Conservation (phyloP, 164 flowering plant species). For the Sextonia rubra region DNA sequence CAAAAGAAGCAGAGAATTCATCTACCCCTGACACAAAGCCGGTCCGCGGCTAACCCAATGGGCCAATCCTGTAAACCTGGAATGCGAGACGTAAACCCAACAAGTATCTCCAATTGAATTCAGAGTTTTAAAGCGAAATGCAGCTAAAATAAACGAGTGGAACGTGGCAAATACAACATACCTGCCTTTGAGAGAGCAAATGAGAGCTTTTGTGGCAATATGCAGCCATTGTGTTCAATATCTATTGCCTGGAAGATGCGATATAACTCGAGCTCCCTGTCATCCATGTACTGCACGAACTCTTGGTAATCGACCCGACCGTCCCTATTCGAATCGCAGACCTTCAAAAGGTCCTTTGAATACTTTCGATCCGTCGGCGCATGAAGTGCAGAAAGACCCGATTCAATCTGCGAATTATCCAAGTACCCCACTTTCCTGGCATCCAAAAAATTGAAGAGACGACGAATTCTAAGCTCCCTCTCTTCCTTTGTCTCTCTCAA, state of each 20-base stretch:
- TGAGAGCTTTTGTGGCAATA: slow-evolving; percentile 91
- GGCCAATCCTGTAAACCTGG: too few relatives aligned
- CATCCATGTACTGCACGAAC: slow-evolving; percentile 86
- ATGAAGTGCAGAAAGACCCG: slow-evolving; percentile 70
- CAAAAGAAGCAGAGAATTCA: neutral
- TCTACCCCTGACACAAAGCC: too few relatives aligned
- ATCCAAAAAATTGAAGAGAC: slow-evolving; percentile 76
- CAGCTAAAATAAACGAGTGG: too few relatives aligned
- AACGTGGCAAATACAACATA: slow-evolving; percentile 19
- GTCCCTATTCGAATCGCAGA: slow-evolving; percentile 76
- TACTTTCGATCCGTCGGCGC: slow-evolving; percentile 83
- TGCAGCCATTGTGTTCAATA: slow-evolving; percentile 91
- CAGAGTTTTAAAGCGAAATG: too few relatives aligned
- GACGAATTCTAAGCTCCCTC: slow-evolving; percentile 69
- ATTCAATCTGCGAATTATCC: slow-evolving; percentile 71
- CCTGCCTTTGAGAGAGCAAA: slow-evolving; percentile 92
- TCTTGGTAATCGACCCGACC: slow-evolving; percentile 82
- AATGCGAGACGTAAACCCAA: too few relatives aligned
- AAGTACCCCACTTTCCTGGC: slow-evolving; percentile 51
- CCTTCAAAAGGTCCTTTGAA: slow-evolving; percentile 73
- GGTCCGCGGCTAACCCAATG: too few relatives aligned
- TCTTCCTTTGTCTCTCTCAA: slow-evolving; percentile 77
- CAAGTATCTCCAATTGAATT: too few relatives aligned
- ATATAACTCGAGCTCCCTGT: slow-evolving; percentile 86
- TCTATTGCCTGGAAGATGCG: slow-evolving; percentile 88